Base-by-base conservation (phyloP, 441 rosid genomes). In the Jatropha podagrica region DNA sequence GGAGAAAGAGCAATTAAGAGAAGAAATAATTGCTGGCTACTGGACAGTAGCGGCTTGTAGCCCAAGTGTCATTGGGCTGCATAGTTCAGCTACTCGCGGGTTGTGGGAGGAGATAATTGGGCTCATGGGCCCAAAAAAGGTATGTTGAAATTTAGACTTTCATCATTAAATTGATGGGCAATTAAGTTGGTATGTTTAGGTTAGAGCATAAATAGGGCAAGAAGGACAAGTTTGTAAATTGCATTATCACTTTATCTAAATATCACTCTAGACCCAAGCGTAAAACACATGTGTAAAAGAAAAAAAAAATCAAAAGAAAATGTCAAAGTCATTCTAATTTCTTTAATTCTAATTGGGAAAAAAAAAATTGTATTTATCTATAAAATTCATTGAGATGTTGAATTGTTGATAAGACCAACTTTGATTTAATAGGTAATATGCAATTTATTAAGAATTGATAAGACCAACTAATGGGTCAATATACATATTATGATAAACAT, bases 1-100 rank as follows among this genome's bases (percentile, higher is more conserved):
- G 98, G 93, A 87, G 17, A 87, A 78, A 27, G 92, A 86, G 52
- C 96, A 92, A 77, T 71, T 93, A 81, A 78, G 76, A 69, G 92
- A 92, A 72, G 97, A 92, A 82, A 91, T 89, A 5, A 83, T 73
- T 76, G 89, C 91, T 76, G 97, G 97, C 23, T 90, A 85, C 74
- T 92, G 97, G 97, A 87, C 86, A 0, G 78, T 90, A 0, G 97
- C 92, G 15, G 97, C 97, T 23, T 90, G 88, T 78, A 92, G 97
- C 87, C 85, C 93, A 17, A 85, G 26, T 68, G 90, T 90, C 18
- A 67, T 91, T 69, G 92, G 96, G 77, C 87, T 89, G 20, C 78
- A 82, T 42, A 68, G 69, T 73, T 80, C 78, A 0, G 84, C 86
- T 13, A 79, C 74, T 55, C 56, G 69, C 58, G 88, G 91, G 79